These are phyloP conservation scores for Phoma herbarum DNA, from an alignment of 2,329 filamentous ascomycete genomes.

Conservation along the genomic window DNA sequence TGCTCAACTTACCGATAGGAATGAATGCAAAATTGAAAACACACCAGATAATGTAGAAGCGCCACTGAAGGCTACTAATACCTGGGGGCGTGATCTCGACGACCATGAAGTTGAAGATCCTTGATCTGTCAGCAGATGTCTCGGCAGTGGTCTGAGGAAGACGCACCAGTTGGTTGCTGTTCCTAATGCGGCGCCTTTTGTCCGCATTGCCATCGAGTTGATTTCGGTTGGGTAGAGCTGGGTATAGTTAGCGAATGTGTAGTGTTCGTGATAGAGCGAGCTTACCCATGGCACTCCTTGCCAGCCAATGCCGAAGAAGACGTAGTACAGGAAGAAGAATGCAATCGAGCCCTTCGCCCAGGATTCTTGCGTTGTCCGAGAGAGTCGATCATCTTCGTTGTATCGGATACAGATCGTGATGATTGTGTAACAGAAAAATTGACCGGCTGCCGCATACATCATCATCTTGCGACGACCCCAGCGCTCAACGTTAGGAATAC, in stretches of 20 bases:
- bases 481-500: constrained; percentile 59
- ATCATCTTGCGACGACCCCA: constrained; percentile 67
- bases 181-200: constrained; percentile 59
- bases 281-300: constrained; percentile 56
- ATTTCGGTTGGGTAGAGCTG: constrained; percentile 59
- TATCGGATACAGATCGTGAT: constrained; percentile 62
- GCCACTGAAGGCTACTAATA: constrained; percentile 53
- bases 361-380: constrained; percentile 17
- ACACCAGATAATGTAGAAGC: constrained; percentile 58
- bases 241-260: neutral
- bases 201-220: constrained; percentile 60
- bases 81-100: constrained; percentile 55
- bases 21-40: constrained; percentile 59
- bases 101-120: constrained; percentile 27
- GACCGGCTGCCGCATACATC: constrained; percentile 64
- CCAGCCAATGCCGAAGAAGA: constrained; percentile 62
- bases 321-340: constrained; percentile 64
- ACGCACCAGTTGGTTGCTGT: constrained; percentile 60
- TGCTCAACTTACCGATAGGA: constrained; percentile 41
- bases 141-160: no score
- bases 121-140: neutral
- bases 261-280: no score
- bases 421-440: constrained; percentile 61
- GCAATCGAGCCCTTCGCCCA: constrained; percentile 56
- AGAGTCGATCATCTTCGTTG: constrained; percentile 42